phyloP scores from a whole-genome alignment of 768 basidiomycete species.

The Serendipita indica region DNA sequence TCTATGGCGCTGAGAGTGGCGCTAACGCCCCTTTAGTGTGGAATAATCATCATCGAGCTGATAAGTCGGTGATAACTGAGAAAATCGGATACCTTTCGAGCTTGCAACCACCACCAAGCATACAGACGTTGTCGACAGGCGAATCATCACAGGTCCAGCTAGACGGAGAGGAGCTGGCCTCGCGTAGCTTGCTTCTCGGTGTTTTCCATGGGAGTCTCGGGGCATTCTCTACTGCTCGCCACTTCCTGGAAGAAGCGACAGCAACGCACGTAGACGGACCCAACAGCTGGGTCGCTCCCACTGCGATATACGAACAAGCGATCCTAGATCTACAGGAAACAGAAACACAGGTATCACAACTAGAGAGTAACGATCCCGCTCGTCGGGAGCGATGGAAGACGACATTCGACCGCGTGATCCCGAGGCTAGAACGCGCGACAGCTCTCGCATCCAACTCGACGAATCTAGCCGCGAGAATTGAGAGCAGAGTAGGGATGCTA shows the following conservation, averaged over 20 bases:
- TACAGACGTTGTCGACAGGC: slow-evolving; percentile 23
- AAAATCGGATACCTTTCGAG: slow-evolving; percentile 42
- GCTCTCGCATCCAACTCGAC: no score
- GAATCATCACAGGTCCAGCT: not conserved
- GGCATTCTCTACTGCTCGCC: slow-evolving; percentile 30
- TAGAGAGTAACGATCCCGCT: no score
- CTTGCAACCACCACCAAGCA: slow-evolving; percentile 32
- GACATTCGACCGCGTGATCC: no score
- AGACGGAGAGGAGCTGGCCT: slow-evolving; percentile 42
- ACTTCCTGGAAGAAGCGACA: slow-evolving; percentile 39
- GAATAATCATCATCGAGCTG: slow-evolving; percentile 59
- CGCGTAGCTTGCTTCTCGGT: slow-evolving; percentile 56
- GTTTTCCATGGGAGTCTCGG: slow-evolving; percentile 46
- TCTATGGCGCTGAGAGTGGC: not conserved
- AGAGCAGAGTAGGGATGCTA: no score
- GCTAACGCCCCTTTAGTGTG: slow-evolving; percentile 36
- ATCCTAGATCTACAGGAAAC: slow-evolving; percentile 53
- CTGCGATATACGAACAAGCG: slow-evolving; percentile 54
- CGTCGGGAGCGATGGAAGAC: no score
- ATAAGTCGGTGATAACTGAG: slow-evolving; percentile 34
- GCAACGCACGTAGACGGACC: slow-evolving; percentile 27
- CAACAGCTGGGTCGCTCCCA: slow-evolving; percentile 53
- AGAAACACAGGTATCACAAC: no score
- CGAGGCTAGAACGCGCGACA: no score
- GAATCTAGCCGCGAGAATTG: no score